A percentile compares a stretch with the other conserved stretches of the same genome.
These are phyloP conservation scores for Polyporus arcularius DNA, from an alignment of 768 basidiomycete genomes.

Conservation along the genomic window DNA sequence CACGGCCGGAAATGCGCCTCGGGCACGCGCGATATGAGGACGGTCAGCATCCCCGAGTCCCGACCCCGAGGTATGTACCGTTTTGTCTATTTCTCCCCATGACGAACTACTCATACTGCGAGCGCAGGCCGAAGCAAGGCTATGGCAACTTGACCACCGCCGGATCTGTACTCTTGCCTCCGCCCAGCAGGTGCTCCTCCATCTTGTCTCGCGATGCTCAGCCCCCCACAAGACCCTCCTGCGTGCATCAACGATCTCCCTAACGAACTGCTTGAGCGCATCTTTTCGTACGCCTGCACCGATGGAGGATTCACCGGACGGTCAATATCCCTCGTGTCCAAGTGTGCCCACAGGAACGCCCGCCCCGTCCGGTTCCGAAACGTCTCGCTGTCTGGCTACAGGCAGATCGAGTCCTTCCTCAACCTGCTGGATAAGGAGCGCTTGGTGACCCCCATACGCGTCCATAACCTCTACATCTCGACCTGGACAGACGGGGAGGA, in stretches of 20 bases:
- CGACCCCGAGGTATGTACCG: no score
- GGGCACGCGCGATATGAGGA: no score
- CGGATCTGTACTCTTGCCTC: no score
- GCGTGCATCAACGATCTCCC: constrained; percentile 19
- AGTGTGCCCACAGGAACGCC: constrained; percentile 25
- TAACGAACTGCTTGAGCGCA: constrained; percentile 27
- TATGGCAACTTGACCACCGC: no score
- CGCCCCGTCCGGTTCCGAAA: constrained; percentile 26
- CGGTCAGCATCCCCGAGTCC: no score
- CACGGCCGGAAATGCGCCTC: no score
- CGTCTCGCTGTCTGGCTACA: constrained; percentile 24
- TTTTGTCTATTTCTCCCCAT: not conserved
- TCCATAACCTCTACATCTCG: constrained; percentile 4
- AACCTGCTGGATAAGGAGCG: not conserved
- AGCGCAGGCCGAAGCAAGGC: not conserved
- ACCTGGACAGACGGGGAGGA: constrained; percentile 2
- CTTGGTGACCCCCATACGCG: not conserved
- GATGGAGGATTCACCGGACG: constrained; percentile 32
- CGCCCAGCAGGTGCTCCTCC: no score
- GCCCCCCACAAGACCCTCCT: not conserved
- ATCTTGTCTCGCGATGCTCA: not conserved
- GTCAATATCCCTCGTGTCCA: constrained; percentile 30
- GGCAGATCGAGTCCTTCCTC: constrained; percentile 13
- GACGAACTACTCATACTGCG: not conserved
- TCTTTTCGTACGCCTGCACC: constrained; percentile 29